These are phyloP conservation scores for Curvularia eragrostidis DNA, from an alignment of 2,329 filamentous ascomycete genomes.

Conservation along the genomic window DNA sequence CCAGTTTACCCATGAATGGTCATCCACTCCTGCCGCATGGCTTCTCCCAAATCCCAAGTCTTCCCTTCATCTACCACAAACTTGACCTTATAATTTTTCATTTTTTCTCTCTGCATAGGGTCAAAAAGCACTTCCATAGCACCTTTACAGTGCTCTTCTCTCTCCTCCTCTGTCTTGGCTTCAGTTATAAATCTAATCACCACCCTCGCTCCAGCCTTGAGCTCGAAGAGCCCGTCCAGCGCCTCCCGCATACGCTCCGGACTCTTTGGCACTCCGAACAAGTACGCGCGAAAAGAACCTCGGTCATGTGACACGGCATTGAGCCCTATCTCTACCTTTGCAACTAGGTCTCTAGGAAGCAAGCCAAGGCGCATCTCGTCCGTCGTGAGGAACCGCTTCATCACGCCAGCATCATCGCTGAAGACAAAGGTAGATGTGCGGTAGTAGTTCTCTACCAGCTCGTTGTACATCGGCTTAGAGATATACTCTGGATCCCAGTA, in stretches of 20 bases:
- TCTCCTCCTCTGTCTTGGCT: conserved; percentile 17
- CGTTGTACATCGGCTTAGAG: conserved; percentile 10
- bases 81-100: conserved; percentile 17
- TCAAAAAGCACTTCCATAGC: conserved; percentile 19
- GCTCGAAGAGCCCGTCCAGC: conserved; percentile 22
- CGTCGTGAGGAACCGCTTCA: conserved; percentile 23
- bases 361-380: conserved; percentile 24
- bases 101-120: conserved; percentile 10
- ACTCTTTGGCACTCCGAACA: conserved; percentile 26
- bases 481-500: conserved; percentile 25
- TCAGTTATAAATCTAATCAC: conserved; percentile 24
- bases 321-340: conserved; percentile 22
- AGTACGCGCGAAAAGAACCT: conserved; percentile 28
- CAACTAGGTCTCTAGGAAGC: conserved; percentile 18
- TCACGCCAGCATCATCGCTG: conserved; percentile 23
- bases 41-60: conserved; percentile 14
- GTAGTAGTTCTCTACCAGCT: conserved; percentile 29
- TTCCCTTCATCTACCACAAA: conserved; percentile 26
- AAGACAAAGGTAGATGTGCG: conserved; percentile 30
- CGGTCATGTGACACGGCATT: conserved; percentile 27
- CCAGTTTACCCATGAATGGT: conserved; percentile 8
- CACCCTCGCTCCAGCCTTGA: conserved; percentile 23
- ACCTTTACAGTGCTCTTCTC: conserved; percentile 16
- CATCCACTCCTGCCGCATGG: conserved; percentile 11
- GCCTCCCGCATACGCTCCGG: conserved; percentile 24